A percentile compares a stretch with the other conserved stretches of the same genome.
phyloP scores from a whole-genome alignment of 257 asterid genomes.

The Coffea canephora region DNA sequence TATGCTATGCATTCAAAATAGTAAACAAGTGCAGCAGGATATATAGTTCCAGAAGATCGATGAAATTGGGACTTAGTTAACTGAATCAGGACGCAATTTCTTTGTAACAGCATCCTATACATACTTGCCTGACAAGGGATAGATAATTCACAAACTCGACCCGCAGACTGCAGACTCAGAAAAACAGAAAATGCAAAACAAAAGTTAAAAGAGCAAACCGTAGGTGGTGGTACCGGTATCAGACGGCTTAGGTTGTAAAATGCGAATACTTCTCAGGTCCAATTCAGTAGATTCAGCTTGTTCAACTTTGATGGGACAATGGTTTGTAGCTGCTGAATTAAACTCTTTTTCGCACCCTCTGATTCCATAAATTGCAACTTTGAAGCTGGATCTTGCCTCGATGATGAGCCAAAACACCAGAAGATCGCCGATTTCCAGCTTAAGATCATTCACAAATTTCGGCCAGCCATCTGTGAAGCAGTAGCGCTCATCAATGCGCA shows the following conservation, averaged over 20 bases:
- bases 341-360: constrained; percentile 11
- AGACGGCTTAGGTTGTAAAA: too few species aligned
- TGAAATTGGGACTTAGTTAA: too few species aligned
- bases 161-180: too few species aligned
- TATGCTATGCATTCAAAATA: too few species aligned
- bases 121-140: not conserved
- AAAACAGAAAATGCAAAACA: not conserved
- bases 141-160: not conserved
- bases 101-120: too few species aligned
- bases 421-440: constrained; percentile 17
- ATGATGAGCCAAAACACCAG: constrained; percentile 22
- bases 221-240: not conserved
- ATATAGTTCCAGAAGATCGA: too few species aligned
- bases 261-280: not conserved
- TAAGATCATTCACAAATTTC: constrained; percentile 23
- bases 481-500: constrained; percentile 4
- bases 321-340: not conserved
- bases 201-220: not conserved
- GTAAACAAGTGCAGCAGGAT: too few species aligned
- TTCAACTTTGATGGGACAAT: not conserved
- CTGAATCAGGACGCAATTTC: too few species aligned
- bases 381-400: constrained; percentile 2
- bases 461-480: constrained; percentile 33
- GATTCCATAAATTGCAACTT: constrained; percentile 15
- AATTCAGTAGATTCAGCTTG: not conserved